These are phyloP conservation scores for Rosa persica DNA, from an alignment of 306 rosid species.

Conservation along the genomic window DNA sequence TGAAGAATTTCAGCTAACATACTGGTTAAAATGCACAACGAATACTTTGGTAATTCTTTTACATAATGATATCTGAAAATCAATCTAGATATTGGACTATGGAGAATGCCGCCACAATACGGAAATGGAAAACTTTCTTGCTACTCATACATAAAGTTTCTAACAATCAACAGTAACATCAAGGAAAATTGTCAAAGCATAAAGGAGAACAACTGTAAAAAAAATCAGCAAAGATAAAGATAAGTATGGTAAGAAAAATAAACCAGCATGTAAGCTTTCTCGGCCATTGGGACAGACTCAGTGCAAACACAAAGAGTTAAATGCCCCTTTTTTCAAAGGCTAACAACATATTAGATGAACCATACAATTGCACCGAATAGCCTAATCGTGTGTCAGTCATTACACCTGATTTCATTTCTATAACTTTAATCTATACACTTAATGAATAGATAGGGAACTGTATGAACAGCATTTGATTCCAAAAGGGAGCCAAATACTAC, in stretches of 20 bases:
- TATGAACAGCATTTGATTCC: conserved; percentile 4
- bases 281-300: neutral
- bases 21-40: neutral
- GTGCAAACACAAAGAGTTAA: neutral
- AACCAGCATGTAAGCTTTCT: neutral
- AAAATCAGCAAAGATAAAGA: neutral
- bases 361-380: neutral
- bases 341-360: neutral
- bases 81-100: neutral
- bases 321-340: neutral
- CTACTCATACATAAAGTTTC: neutral
- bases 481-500: neutral
- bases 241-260: neutral
- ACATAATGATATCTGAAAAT: neutral
- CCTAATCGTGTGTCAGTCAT: neutral
- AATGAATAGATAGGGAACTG: neutral
- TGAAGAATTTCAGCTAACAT: conserved; percentile 9
- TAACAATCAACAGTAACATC: neutral
- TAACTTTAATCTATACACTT: neutral
- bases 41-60: neutral
- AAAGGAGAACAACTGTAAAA: neutral
- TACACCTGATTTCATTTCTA: neutral
- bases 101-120: neutral
- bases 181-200: neutral
- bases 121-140: neutral